Percentiles rank a stretch among this genome's conserved stretches.
Evolutionary conservation across 176 grass and related monocot genomes (phyloP).

Genomic region (Cenchrus fungigraminus): DNA sequence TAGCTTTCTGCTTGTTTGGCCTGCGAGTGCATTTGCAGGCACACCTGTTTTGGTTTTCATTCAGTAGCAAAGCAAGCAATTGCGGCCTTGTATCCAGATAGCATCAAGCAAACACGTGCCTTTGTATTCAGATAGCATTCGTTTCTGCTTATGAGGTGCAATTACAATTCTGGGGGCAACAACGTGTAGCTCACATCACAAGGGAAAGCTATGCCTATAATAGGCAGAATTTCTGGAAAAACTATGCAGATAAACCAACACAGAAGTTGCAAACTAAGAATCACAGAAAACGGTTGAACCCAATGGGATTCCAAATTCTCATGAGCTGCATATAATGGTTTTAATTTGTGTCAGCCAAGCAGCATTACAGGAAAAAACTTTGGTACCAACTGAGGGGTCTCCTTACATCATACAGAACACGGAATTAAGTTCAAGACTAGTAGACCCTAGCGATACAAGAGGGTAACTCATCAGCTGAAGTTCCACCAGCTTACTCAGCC

Average conservation of each 20-base stretch:
- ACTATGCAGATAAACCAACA: no score
- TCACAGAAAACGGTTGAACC: not conserved
- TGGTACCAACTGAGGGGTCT: not conserved
- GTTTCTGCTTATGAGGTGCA: not conserved
- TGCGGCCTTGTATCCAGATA: no score
- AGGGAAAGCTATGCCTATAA: no score
- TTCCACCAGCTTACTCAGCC: constrained; percentile 35
- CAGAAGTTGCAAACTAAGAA: not conserved
- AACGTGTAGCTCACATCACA: no score
- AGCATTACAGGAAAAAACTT: constrained; percentile 23
- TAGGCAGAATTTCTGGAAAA: no score
- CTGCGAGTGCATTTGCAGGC: no score
- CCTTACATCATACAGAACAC: constrained; percentile 30
- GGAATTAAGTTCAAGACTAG: constrained; percentile 2
- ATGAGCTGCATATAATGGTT: constrained; percentile 22
- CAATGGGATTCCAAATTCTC: not conserved
- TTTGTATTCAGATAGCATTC: not conserved
- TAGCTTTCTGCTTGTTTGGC: no score
- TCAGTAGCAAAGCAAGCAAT: not conserved
- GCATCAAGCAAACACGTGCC: no score
- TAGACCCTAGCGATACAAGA: constrained; percentile 42
- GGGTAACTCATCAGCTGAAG: not conserved
- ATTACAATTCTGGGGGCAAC: no score
- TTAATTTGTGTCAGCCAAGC: constrained; percentile 30
- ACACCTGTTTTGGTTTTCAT: no score